phyloP scores from a whole-genome alignment of 2,329 filamentous ascomycete species.

The Fusarium pseudocircinatum region DNA sequence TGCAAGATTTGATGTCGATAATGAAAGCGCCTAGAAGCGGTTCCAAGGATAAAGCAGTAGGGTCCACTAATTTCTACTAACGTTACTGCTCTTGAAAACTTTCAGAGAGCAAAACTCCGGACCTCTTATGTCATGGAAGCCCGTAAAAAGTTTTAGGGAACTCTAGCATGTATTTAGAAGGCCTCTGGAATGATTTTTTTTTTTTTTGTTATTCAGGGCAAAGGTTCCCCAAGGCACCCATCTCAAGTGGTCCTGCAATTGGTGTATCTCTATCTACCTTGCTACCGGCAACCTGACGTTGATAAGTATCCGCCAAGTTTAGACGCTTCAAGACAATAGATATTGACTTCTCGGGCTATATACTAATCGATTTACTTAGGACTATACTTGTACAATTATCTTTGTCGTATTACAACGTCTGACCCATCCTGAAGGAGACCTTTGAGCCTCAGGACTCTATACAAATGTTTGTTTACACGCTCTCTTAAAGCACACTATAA shows the following conservation, averaged over 20 bases:
- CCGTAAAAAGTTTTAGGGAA: background rate
- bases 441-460: background rate
- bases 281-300: background rate
- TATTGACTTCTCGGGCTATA: background rate
- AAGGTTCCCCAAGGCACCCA: background rate
- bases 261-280: background rate
- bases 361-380: background rate
- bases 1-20: constrained; percentile 2
- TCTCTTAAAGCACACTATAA: background rate
- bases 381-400: too few species aligned
- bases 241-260: background rate
- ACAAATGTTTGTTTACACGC: background rate
- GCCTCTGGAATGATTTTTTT: background rate
- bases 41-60: background rate
- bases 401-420: background rate
- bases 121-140: background rate
- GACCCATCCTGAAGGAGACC: background rate
- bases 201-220: background rate
- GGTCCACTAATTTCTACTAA: constrained; percentile 20
- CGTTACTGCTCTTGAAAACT: background rate
- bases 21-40: too few species aligned
- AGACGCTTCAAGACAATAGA: background rate
- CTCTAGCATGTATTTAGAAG: background rate
- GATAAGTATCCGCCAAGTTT: background rate
- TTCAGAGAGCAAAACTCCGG: background rate